Evolutionary conservation across 257 asterid species (phyloP), one percentile per base, ranked within the genome.

Genomic region (Euphrasia confusa): DNA sequence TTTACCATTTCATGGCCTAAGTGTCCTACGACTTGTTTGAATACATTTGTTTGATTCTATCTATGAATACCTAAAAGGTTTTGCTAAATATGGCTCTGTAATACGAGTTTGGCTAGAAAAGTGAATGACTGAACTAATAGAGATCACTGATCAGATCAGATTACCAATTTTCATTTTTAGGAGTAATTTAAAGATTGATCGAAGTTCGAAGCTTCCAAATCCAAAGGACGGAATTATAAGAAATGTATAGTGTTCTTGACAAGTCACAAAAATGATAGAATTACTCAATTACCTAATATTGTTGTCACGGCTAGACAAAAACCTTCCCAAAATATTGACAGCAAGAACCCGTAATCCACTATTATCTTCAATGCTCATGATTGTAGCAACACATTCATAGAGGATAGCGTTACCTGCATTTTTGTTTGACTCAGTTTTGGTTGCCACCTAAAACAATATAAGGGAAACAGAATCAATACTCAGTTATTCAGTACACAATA

Each of bases 271-370:
- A 64, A 45, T 26, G 58, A 55, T 63, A 54, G 57, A 54, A 61
- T 50, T 58, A 89, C 99, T 97, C 82, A 76, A 83, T 87, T 58
- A 89, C 99, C 99, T 83, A 76, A 83, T 87, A 81, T 93, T 93
- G 80, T 93, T 93, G 77, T 93, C 99, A 57, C 95, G 97, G 74
- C 93, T 87, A 72, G 99, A 93, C 89, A 93, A 80, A 79, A 93
- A 93, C 75, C 91, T 89, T 70, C 99, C 99, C 86, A 93, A 72
- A 68, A 93, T 93, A 78, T 93, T 93, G 75, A 93, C 86, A 56
- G 95, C 97, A 69, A 93, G 96, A 35, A 89, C 96, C 72, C 99
- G 78, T 66, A 89, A 79, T 32, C 99, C 99, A 67, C 99, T 89
- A 81, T 87, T 89, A 70, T 89, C 97, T 79, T 93, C 99, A 70